Evolutionary conservation across 2,329 filamentous ascomycete genomes (phyloP), one percentile per base, ranked within the genome.

Genomic region (Sporothrix brunneoviolacea): DNA sequence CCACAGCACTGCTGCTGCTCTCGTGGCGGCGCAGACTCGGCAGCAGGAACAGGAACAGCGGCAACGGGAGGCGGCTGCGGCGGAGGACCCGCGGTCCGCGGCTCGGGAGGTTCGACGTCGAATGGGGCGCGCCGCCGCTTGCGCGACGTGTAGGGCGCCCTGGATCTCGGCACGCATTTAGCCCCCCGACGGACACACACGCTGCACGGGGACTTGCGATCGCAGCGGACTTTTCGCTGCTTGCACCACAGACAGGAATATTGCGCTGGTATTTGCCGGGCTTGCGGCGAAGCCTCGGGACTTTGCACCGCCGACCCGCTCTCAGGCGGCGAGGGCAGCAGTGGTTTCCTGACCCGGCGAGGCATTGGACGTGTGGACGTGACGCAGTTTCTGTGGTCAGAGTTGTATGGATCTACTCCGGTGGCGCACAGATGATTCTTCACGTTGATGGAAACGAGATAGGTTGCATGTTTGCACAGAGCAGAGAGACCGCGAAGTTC

Each of bases 201-300:
- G 13, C 61, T 54, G 55, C 74, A 77, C 0, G 73, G 73, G 48
- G 66, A 65, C 32, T 63, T 65, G 42, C 70, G 68, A 47, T 73
- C 67, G 58, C 74, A 77, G 48, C 69, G 73, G 21, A 76, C 64
- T 56, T 76, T 77, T 21, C 73, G 69, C 54, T 73, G 72, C 56
- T 78, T 75, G 56, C 76, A 80, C 2, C 69, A 63, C 6, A 76
- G 61, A 54, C 77, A 80, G 1, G 76, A 69, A 36, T 74, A 69
- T 16, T n/a, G n/a, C n/a, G n/a, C n/a, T n/a, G n/a, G n/a, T n/a
- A n/a, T n/a, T n/a, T n/a, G n/a, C n/a, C n/a, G n/a, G n/a, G 43
- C 10, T 10, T 28, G 33, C 21, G 36, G 32, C 2, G 43, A 5
- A n/a, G 22, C 10, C n/a, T 21, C 21, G 27, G 43, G 24, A 12